phyloP scores from a whole-genome alignment of 1,284 basidiomycete species.

The Microbotryum silenes-acaulis region DNA sequence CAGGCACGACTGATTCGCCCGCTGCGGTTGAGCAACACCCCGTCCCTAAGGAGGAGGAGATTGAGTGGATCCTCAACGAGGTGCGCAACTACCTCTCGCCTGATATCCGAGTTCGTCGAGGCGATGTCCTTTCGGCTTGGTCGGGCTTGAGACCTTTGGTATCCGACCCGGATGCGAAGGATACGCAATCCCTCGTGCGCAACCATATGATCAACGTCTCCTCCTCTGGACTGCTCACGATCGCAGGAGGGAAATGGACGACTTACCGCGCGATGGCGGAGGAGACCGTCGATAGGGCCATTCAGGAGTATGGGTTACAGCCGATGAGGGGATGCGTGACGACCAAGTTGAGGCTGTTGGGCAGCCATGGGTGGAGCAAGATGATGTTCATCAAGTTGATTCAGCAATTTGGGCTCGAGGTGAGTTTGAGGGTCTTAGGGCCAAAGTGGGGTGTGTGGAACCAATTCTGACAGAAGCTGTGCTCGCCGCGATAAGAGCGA shows the following conservation, averaged over 20 bases:
- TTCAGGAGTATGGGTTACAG: constrained; percentile 66
- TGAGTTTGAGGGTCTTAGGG: constrained; percentile 40
- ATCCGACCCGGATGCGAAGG: constrained; percentile 68
- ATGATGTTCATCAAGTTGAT: constrained; percentile 97
- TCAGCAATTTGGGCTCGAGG: constrained; percentile 54
- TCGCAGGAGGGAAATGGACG: constrained; percentile 98
- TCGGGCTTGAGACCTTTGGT: constrained; percentile 84
- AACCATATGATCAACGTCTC: constrained; percentile 90
- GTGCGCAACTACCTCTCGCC: constrained; percentile 78
- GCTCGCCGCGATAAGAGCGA: constrained; percentile 52
- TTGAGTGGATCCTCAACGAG: constrained; percentile 93
- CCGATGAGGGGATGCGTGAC: constrained; percentile 60
- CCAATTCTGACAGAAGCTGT: too few relatives aligned
- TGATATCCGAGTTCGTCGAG: constrained; percentile 87
- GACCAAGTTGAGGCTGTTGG: constrained; percentile 70
- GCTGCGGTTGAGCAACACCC: constrained; percentile 71
- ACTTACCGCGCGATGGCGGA: constrained; percentile 95
- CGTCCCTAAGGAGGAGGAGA: constrained; percentile 81
- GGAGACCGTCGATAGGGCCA: constrained; percentile 84
- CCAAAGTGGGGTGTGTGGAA: too few relatives aligned
- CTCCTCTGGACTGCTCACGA: constrained; percentile 76
- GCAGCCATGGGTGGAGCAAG: constrained; percentile 88
- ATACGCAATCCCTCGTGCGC: constrained; percentile 81
- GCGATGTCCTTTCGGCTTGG: constrained; percentile 97
- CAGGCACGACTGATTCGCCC: constrained; percentile 89